These are phyloP conservation scores for Lithocarpus polystachyus DNA, from an alignment of 306 rosid genomes.

Conservation along the genomic window DNA sequence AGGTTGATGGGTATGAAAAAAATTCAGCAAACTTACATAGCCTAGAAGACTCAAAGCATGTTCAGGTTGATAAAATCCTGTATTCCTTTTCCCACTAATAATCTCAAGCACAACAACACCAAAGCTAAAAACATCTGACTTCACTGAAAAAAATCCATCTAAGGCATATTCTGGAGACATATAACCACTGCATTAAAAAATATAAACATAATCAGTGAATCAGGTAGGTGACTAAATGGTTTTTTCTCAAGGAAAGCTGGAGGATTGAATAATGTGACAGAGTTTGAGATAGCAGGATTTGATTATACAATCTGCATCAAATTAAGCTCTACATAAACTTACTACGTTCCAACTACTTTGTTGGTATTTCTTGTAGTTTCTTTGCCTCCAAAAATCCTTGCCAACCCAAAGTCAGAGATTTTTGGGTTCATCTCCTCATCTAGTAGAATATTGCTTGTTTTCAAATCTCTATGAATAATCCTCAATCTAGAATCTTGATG, in stretches of 20 bases:
- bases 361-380: slow-evolving; percentile 56
- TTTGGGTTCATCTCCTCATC: slow-evolving; percentile 75
- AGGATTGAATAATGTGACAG: background rate
- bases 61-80: slow-evolving; percentile 59
- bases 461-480: slow-evolving; percentile 70
- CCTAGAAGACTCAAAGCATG: slow-evolving; percentile 64
- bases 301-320: background rate
- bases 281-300: background rate
- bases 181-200: slow-evolving; percentile 49
- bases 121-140: slow-evolving; percentile 66
- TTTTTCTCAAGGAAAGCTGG: background rate
- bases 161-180: slow-evolving; percentile 79
- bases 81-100: slow-evolving; percentile 63
- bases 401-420: slow-evolving; percentile 79
- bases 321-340: slow-evolving; percentile 32
- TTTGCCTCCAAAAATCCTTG: slow-evolving; percentile 65
- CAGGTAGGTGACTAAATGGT: background rate
- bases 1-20: background rate
- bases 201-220: background rate
- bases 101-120: slow-evolving; percentile 73
- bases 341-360: slow-evolving; percentile 88
- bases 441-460: slow-evolving; percentile 66
- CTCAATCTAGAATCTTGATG: slow-evolving; percentile 79
- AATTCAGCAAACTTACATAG: slow-evolving; percentile 37
- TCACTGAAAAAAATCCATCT: slow-evolving; percentile 64